Percentiles rank a stretch among this genome's conserved stretches.
phyloP scores from a whole-genome alignment of 2,329 filamentous ascomycete genomes.

The Arthrobotrys iridis region DNA sequence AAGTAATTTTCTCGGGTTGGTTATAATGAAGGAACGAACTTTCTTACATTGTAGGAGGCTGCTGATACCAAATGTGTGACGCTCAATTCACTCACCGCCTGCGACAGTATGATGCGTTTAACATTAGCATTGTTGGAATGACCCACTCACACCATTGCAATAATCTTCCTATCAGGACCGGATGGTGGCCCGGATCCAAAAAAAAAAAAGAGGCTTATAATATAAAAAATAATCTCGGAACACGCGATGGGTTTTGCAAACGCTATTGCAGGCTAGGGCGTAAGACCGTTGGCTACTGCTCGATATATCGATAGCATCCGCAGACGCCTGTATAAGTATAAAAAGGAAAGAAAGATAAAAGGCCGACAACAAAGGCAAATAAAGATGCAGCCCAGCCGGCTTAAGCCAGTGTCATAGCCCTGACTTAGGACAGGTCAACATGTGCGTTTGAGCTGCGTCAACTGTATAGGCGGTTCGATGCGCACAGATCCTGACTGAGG shows the following conservation, averaged over 20 bases:
- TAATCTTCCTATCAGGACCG: constrained; percentile 32
- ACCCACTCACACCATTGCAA: constrained; percentile 19
- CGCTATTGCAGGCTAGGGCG: neutral
- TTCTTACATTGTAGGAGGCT: constrained; percentile 3
- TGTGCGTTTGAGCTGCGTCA: neutral
- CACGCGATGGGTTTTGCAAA: constrained; percentile 13
- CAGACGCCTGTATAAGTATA: neutral
- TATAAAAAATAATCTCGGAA: constrained; percentile 14
- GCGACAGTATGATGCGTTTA: constrained; percentile 7
- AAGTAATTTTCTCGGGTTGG: constrained; percentile 4
- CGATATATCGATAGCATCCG: neutral
- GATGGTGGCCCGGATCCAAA: constrained; percentile 30
- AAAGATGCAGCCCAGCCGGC: neutral
- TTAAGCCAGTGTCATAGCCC: neutral
- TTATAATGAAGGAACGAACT: neutral
- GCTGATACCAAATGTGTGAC: constrained; percentile 3
- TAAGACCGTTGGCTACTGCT: neutral
- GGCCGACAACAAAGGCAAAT: neutral
- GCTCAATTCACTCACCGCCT: neutral
- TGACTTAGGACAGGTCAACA: neutral
- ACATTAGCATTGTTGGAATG: constrained; percentile 14
- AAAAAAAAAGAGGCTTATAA: neutral
- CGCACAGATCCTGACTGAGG: constrained; percentile 18
- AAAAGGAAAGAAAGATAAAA: constrained; percentile 9
- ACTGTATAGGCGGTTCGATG: neutral